Conservation (phyloP, 2,329 filamentous ascomycete genomes). For the Epichloe sp. region DNA sequence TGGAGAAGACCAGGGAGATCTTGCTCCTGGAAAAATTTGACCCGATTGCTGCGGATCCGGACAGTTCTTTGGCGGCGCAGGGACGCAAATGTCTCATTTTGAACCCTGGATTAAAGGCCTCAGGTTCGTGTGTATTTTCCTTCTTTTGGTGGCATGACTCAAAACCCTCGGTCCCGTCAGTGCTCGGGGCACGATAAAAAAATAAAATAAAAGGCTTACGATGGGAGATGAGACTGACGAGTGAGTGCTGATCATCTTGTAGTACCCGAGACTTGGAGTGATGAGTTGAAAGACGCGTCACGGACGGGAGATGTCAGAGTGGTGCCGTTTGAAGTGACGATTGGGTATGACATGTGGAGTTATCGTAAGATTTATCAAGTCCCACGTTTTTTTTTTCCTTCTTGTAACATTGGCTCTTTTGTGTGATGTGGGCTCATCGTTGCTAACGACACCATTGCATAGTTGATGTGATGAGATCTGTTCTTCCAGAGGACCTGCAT, state of each 20-base stretch:
- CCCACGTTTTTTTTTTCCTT: neutral
- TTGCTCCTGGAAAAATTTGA: conserved; percentile 50
- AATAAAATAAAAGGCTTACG: neutral
- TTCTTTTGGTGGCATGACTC: neutral
- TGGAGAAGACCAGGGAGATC: conserved; percentile 54
- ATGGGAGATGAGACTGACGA: neutral
- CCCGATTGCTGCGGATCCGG: conserved; percentile 50
- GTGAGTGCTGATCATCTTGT: conserved; percentile 1
- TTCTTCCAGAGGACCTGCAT: conserved; percentile 68
- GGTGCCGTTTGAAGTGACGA: conserved; percentile 58
- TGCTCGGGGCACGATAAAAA: neutral
- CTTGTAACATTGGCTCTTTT: neutral
- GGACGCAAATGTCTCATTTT: conserved; percentile 52
- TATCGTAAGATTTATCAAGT: conserved; percentile 46
- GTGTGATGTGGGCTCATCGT: conserved; percentile 9
- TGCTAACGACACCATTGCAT: neutral
- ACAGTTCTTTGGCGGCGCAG: conserved; percentile 33
- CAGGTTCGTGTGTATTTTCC: conserved; percentile 25
- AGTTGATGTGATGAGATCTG: conserved; percentile 72
- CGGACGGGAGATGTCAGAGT: conserved; percentile 55
- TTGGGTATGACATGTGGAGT: conserved; percentile 79
- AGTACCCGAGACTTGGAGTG: conserved; percentile 60
- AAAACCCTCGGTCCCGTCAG: neutral
- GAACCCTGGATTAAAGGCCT: conserved; percentile 38
- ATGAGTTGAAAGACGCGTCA: conserved; percentile 54